Conservation (phyloP, 805 yeast species). For the Ogataea trehaloabstinens region DNA sequence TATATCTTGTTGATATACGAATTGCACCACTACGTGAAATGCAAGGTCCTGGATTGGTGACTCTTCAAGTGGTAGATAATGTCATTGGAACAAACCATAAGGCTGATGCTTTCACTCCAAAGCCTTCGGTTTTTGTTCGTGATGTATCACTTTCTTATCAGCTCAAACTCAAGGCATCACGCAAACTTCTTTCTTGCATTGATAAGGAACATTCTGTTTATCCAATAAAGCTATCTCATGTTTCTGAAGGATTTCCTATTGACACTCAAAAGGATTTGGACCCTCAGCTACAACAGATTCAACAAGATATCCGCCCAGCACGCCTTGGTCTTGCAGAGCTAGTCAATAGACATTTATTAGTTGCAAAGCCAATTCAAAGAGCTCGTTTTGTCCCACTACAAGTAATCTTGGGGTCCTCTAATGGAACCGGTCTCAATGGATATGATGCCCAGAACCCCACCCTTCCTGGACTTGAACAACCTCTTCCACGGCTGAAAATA, state of each 20-base stretch:
- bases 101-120: conserved; percentile 49
- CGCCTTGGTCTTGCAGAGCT: conserved; percentile 81
- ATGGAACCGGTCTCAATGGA: conserved; percentile 66
- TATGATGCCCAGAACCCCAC: conserved; percentile 62
- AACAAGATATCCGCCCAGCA: conserved; percentile 55
- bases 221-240: conserved; percentile 84
- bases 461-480: conserved; percentile 72
- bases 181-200: conserved; percentile 65
- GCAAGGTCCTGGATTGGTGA: conserved; percentile 64
- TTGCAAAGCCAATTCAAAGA: conserved; percentile 67
- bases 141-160: conserved; percentile 83
- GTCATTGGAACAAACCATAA: conserved; percentile 61
- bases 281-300: conserved; percentile 44
- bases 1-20: conserved; percentile 76
- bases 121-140: conserved; percentile 74
- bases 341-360: conserved; percentile 73
- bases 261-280: conserved; percentile 36
- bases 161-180: conserved; percentile 70
- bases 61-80: conserved; percentile 64
- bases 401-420: conserved; percentile 57
- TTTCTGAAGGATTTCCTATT: conserved; percentile 62
- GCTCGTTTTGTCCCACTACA: conserved; percentile 74
- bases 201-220: conserved; percentile 79
- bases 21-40: conserved; percentile 59
- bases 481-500: conserved; percentile 71